These are phyloP conservation scores for Capsicum baccatum DNA, from an alignment of 257 asterid genomes.

Conservation along the genomic window DNA sequence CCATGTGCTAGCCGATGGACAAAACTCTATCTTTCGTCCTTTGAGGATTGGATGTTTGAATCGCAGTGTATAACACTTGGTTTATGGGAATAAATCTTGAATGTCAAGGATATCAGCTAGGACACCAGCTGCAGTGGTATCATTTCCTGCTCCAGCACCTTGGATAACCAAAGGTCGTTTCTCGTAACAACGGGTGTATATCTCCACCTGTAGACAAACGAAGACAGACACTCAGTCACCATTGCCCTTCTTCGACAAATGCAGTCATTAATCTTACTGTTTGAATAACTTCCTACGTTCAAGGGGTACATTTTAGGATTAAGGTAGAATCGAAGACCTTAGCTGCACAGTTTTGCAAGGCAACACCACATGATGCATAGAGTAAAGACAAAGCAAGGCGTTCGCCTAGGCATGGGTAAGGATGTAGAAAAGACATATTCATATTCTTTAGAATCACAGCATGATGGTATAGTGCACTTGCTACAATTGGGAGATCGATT, in stretches of 20 bases:
- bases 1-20: not conserved
- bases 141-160: conserved; percentile 97
- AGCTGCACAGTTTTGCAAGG: not conserved
- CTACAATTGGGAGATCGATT: too few species aligned
- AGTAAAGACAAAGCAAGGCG: not conserved
- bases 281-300: not conserved
- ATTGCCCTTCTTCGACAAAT: not conserved
- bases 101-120: conserved; percentile 89
- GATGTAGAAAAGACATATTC: too few species aligned
- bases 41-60: not conserved
- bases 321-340: not conserved
- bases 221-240: not conserved
- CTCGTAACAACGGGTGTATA: conserved; percentile 78
- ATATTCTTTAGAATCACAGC: not conserved
- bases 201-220: conserved; percentile 64
- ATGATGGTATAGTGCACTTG: not conserved
- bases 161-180: conserved; percentile 82
- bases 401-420: not conserved
- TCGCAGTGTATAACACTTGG: not conserved
- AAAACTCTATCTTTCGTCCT: not conserved
- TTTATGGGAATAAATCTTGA: conserved; percentile 64
- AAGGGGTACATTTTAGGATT: not conserved
- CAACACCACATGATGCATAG: not conserved
- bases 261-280: not conserved
- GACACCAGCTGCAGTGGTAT: conserved; percentile 91